Percentiles rank a stretch among this genome's conserved stretches.
Conservation (phyloP, 1,284 basidiomycete species). For the Anthracocystis panici-leucophaei region DNA sequence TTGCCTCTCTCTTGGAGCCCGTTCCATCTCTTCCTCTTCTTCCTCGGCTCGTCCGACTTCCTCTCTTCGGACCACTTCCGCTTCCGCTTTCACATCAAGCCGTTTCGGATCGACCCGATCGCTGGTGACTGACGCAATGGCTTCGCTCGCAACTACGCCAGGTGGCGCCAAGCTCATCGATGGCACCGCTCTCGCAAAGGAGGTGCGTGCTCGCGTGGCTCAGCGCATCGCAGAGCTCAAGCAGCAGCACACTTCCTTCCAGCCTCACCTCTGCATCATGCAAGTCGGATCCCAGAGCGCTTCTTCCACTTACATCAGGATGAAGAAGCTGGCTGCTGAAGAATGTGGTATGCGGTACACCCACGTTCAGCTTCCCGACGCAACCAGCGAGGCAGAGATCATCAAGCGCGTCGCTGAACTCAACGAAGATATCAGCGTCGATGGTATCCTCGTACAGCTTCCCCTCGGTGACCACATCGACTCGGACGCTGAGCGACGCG, state of each 20-base stretch:
- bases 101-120: conserved; percentile 14
- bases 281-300: conserved; percentile 93
- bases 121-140: conserved; percentile 51
- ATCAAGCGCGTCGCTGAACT: conserved; percentile 82
- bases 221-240: conserved; percentile 55
- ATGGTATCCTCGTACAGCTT: conserved; percentile 96
- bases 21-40: conserved; percentile 17
- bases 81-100: conserved; percentile 14
- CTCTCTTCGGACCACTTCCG: not conserved
- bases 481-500: conserved; percentile 84
- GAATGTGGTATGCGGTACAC: conserved; percentile 92
- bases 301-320: conserved; percentile 92
- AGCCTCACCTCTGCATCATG: conserved; percentile 89
- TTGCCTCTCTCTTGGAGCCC: not conserved
- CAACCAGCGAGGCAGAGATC: conserved; percentile 81
- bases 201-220: conserved; percentile 67
- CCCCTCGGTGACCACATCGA: conserved; percentile 88
- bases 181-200: conserved; percentile 90
- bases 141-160: conserved; percentile 48
- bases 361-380: conserved; percentile 79
- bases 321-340: conserved; percentile 96
- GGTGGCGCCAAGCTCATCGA: conserved; percentile 78
- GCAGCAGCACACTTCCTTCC: conserved; percentile 81
- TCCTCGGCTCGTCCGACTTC: conserved; percentile 14
- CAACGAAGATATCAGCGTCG: conserved; percentile 85